These are phyloP conservation scores for Pseudoscleropodium purum DNA, from an alignment of 225 moss, liverwort and hornwort genomes.

Conservation along the genomic window DNA sequence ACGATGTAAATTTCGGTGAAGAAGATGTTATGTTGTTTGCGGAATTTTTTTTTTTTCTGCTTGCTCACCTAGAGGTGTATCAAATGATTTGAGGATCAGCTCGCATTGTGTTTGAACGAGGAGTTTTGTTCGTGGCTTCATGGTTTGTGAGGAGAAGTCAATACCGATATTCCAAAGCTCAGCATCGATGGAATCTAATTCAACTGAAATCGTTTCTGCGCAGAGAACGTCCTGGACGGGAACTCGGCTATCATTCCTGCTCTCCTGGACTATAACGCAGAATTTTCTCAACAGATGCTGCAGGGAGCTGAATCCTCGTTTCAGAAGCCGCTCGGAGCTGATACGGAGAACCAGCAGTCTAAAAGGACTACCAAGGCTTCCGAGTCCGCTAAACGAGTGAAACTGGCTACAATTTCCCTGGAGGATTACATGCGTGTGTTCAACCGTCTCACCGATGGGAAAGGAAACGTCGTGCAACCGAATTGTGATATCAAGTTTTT, in stretches of 20 bases:
- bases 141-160: not conserved
- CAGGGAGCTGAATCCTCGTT: not conserved
- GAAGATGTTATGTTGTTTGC: not conserved
- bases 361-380: not conserved
- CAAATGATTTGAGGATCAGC: not conserved
- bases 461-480: constrained; percentile 2
- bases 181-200: not conserved
- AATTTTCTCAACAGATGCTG: not conserved
- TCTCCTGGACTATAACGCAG: not conserved
- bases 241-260: not conserved
- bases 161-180: not conserved
- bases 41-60: not conserved
- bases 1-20: not conserved
- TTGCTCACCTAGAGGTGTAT: not conserved
- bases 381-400: not conserved
- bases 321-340: not conserved
- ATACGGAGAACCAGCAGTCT: not conserved
- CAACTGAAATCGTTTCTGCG: not conserved
- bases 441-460: not conserved
- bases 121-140: not conserved
- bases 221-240: not conserved
- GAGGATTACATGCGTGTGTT: not conserved
- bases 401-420: not conserved
- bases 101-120: not conserved
- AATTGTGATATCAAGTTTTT: not conserved